Evolutionary conservation across 495 filamentous ascomycete genomes (phyloP), one percentile per base, ranked within the genome.

Genomic region (Podospora tetraspora): DNA sequence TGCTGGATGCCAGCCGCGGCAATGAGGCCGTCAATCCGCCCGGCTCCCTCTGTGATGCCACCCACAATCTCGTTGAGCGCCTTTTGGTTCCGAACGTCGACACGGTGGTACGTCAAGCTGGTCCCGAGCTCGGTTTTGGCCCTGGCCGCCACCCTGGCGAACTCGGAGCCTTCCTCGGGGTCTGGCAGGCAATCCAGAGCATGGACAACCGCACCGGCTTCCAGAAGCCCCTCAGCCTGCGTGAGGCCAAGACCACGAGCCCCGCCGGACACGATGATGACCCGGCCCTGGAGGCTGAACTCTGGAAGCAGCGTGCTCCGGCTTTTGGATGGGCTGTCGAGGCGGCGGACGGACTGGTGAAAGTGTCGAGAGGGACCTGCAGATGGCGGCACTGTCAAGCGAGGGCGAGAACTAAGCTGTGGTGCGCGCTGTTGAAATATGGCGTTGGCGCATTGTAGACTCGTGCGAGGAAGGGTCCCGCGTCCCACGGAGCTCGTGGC

Each of bases 1-100:
- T 93, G 89, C 76, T 93, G 90, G 72, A 92, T 89, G 8, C 89
- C 90, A 3, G 91, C 92, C 12, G 91, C 91, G n/a, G 91, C 91
- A 68, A 96, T 86, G 30, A 95, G 77, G 1, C 92, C 92, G 73
- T 95, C 91, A 16, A 95, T 79, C 23, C 91, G 86, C 7, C 90
- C 89, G 71, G 94, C 88, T 37, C 83, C 82, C 34, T 87, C 82
- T 24, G 86, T 90, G 61, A 97, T 96, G 13, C 82, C 82, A 68
- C 84, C 82, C 59, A 96, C 81, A 30, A 91, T 84, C 43, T 80
- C 79, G 75, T 92, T 89, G 30, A 97, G 82, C 8, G 84, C 78
- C 23, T 84, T 80, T 24, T 89, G 89, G 74, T 94, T 87, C n/a
- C 91, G 89, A 25, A 97, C 92, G 75, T 97, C 92, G 66, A 95